Percentiles rank a stretch among this genome's conserved stretches.
Conservation (phyloP, 257 asterid genomes). For the Lithospermum erythrorhizon region DNA sequence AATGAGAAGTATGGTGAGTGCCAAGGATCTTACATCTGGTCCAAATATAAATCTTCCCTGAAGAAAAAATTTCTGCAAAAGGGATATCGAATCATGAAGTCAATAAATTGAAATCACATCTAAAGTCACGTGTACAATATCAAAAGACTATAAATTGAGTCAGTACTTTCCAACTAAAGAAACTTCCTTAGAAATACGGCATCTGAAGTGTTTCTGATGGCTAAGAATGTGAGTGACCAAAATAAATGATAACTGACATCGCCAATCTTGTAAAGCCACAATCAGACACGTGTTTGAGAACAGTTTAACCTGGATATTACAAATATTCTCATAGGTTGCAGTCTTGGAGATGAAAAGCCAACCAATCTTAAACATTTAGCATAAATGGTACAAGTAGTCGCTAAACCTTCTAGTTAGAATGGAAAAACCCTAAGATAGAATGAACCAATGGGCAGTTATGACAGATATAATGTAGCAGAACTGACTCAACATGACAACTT, state of each 20-base stretch:
- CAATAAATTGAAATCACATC: slow-evolving; percentile 7
- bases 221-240: not conserved
- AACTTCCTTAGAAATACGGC: no score
- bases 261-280: not conserved
- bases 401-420: no score
- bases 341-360: not conserved
- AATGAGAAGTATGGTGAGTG: slow-evolving; percentile 69
- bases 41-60: slow-evolving; percentile 92
- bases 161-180: no score
- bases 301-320: not conserved
- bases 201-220: no score
- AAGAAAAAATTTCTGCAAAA: slow-evolving; percentile 65
- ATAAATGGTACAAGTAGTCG: no score
- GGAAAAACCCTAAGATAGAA: not conserved
- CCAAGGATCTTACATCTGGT: slow-evolving; percentile 86
- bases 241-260: not conserved
- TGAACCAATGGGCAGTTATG: not conserved
- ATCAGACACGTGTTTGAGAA: not conserved
- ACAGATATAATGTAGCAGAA: not conserved
- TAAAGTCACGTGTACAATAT: no score
- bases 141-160: not conserved
- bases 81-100: slow-evolving; percentile 11
- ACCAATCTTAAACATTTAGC: no score
- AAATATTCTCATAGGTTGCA: not conserved
- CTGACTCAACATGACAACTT: not conserved